phyloP scores from a whole-genome alignment of 768 basidiomycete species.

The Naganishia friedmannii region DNA sequence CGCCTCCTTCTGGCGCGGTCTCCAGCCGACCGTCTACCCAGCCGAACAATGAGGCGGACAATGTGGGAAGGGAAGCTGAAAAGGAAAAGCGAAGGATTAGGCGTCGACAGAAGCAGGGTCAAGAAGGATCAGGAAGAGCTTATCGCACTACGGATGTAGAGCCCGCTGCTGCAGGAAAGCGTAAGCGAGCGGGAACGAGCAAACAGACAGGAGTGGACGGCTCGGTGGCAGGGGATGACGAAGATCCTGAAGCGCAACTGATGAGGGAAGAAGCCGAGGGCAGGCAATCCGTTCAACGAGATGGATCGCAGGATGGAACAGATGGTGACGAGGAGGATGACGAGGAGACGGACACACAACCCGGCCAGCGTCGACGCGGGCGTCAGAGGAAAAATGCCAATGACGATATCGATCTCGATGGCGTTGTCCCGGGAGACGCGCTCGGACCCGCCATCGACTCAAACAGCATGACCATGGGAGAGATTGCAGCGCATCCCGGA shows the following conservation, averaged over 20 bases:
- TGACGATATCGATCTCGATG: slow-evolving; percentile 25
- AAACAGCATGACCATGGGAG: slow-evolving; percentile 27
- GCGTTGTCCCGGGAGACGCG: slow-evolving; percentile 18
- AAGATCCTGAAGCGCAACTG: slow-evolving; percentile 20
- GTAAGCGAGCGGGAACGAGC: not conserved
- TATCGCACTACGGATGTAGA: not conserved
- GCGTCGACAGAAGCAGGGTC: slow-evolving; percentile 7
- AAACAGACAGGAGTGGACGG: not conserved
- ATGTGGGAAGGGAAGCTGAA: not conserved
- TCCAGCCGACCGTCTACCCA: not conserved
- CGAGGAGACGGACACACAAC: not conserved
- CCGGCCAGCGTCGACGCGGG: not conserved
- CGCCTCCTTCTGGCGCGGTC: not conserved
- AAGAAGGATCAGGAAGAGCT: slow-evolving; percentile 1
- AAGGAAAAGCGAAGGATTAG: slow-evolving; percentile 16
- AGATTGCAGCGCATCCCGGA: slow-evolving; percentile 27
- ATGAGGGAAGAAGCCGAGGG: slow-evolving; percentile 18
- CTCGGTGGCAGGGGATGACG: not conserved
- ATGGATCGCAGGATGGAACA: not conserved
- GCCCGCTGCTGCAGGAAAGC: not conserved
- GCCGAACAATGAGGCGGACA: not conserved
- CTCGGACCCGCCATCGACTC: slow-evolving; percentile 27
- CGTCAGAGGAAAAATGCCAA: slow-evolving; percentile 1
- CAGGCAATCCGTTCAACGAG: not conserved
- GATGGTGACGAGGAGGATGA: not conserved